Percentiles rank a stretch among this genome's conserved stretches.
These are phyloP conservation scores for Fulvia fulva DNA, from an alignment of 2,329 filamentous ascomycete genomes.

Conservation along the genomic window DNA sequence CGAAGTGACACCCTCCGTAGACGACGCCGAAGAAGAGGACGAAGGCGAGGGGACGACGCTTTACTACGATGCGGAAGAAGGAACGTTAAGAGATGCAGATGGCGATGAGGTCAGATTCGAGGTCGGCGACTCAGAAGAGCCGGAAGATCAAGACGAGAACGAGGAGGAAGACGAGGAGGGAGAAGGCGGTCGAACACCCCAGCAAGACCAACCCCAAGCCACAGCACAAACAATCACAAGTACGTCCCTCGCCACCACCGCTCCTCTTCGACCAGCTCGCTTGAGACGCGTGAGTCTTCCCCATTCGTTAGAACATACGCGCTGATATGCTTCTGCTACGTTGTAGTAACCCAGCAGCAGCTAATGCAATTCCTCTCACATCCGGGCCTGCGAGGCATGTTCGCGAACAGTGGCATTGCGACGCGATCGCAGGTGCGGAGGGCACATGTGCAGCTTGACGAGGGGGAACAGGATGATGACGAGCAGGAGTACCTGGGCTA, in stretches of 20 bases:
- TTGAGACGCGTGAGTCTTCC: conserved; percentile 14
- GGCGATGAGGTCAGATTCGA: conserved; percentile 28
- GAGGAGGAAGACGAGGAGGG: conserved; percentile 30
- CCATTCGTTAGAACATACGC: conserved; percentile 1
- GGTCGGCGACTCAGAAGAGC: conserved; percentile 27
- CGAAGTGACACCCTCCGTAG: conserved; percentile 32
- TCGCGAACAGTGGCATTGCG: conserved; percentile 35
- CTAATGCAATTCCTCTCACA: conserved; percentile 54
- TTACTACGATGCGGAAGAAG: conserved; percentile 37
- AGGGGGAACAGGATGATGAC: conserved; percentile 24
- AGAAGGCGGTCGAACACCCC: conserved; percentile 28
- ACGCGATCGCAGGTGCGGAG: conserved; percentile 25
- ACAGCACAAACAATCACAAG: conserved; percentile 27
- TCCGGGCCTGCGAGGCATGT: conserved; percentile 51
- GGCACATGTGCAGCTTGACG: conserved; percentile 23
- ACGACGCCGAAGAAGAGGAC: conserved; percentile 40
- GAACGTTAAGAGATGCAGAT: conserved; percentile 28
- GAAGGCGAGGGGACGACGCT: conserved; percentile 39
- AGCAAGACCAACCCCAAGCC: conserved; percentile 11
- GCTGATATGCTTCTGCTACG: conserved; percentile 15
- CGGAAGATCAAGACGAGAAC: conserved; percentile 26
- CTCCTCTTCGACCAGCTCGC: conserved; percentile 3
- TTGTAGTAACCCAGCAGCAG: conserved; percentile 45
- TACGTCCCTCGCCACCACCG: conserved; percentile 23
- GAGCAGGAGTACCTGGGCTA: conserved; percentile 35